Base-by-base conservation (phyloP, 2,329 filamentous ascomycete genomes). In the Gyromitra esculenta region DNA sequence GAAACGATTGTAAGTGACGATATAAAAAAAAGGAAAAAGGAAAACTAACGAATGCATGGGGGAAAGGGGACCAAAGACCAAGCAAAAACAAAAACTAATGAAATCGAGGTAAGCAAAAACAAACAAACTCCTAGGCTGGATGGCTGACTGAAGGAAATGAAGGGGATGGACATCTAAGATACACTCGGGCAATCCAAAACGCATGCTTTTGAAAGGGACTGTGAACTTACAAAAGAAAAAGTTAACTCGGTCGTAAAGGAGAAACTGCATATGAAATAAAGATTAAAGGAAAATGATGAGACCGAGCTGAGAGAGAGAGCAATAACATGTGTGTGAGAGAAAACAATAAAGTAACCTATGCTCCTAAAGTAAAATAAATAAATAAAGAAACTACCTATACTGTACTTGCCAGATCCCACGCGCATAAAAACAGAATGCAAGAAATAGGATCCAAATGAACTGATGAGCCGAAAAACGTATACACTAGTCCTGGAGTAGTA, bases 361-460 rank as follows among this genome's bases (percentile, higher is more conserved):
- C 79, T 75, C 77, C 70, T 75, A 77, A 69, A 79, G 78, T 31
- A 63, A 65, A 59, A 66, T 18, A 56, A 76, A 60, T n/a, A 57
- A 73, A 64, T 50, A 37, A 76, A 67, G 65, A 70, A 76, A 77
- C 41, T 39, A 77, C 39, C 39, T 73, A 48, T 59, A 71, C 52
- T 68, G 54, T 60, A 56, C 67, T 54, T 67, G 45, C 69, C 43
- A 68, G 69, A 50, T 62, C 48, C 50, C 59, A 43, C 56, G 62
- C 57, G 50, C n/a, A 80, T 73, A 77, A 75, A 43, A 65, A 70
- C 79, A 80, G 70, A 70, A 73, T 63, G 76, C 56, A 80, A 75
- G 60, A 54, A 76, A 72, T 66, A 80, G 77, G 77, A 79, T 81
- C 80, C 81, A 80, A 78, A 81, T 80, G 76, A 79, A 13, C 37